Base-by-base conservation (phyloP, 768 basidiomycete genomes). In the Kondoa malvinella region DNA sequence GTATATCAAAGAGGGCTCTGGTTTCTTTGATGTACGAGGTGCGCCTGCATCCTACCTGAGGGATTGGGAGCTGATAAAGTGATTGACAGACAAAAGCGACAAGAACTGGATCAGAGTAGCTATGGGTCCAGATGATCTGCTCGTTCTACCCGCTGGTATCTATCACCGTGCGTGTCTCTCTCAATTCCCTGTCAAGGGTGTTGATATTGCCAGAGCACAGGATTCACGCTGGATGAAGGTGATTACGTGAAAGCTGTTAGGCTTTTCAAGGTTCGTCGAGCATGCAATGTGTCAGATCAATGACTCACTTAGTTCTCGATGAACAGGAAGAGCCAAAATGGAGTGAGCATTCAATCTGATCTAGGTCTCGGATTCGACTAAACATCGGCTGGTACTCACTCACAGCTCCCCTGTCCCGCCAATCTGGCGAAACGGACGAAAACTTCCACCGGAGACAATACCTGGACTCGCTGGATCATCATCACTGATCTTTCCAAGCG, bases 21-120 rank as follows among this genome's bases (percentile, higher is more conserved):
- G 90, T 0, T 97, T 85, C 81, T 96, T 95, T 75, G 92, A 96
- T 72, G 83, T 96, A 56, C 82, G 91, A 68, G 88, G 88, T 88
- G 71, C 66, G 84, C 17, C 21, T 25, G 69, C 50, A 17, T 17
- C 69, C 8, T 59, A 56, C 21, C 62, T 67, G 57, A 68, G 60
- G 26, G 26, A 34, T n/a, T 64, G 60, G 3, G 50, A 69, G 68
- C n/a, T 30, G 3, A 66, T 34, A 15, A 2, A 33, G 3, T 30
- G 67, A 8, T 70, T 61, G 17, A 89, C 75, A 79, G 82, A 4
- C 80, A 83, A 0, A 80, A 83, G 1, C 12, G 40, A 50, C 40
- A 83, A 89, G 69, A 77, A 78, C 3, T 95, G 92, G 92, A 86
- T 95, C 72, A 83, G 92, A 67, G 80, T 91, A 50, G 83, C 83